Percentiles rank a stretch among this genome's conserved stretches.
Evolutionary conservation across 176 grass and related monocot species (phyloP).

Genomic region (Cenchrus purpureus): DNA sequence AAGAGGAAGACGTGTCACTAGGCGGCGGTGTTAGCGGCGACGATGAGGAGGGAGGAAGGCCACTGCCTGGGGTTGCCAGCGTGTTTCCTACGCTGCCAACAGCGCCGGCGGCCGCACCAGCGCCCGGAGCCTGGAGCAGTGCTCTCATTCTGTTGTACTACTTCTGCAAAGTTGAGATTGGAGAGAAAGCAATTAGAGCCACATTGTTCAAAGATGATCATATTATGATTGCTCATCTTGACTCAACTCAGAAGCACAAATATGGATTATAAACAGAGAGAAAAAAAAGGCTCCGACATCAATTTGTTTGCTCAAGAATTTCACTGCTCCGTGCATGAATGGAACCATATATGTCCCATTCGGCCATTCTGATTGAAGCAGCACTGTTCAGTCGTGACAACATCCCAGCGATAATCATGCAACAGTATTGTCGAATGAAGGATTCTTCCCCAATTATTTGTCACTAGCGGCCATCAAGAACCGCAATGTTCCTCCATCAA

Average conservation of each 20-base stretch:
- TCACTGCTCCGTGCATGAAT: background rate
- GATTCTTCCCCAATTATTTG: too few species aligned
- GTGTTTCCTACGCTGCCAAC: background rate
- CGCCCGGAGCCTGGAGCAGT: slow-evolving; percentile 35
- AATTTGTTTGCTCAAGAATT: background rate
- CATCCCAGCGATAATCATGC: too few species aligned
- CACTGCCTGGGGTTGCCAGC: background rate
- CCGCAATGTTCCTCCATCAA: too few species aligned
- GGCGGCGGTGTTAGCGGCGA: slow-evolving; percentile 33
- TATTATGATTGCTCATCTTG: background rate
- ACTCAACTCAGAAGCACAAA: background rate
- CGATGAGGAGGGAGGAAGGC: slow-evolving; percentile 5
- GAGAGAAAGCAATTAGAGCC: slow-evolving; percentile 8
- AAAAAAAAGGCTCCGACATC: background rate
- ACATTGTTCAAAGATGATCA: background rate
- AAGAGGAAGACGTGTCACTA: slow-evolving; percentile 14
- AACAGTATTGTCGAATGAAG: too few species aligned
- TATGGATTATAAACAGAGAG: background rate
- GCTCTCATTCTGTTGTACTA: slow-evolving; percentile 31
- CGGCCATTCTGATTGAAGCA: background rate
- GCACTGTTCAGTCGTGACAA: too few species aligned
- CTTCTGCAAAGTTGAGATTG: slow-evolving; percentile 18
- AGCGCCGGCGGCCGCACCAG: background rate
- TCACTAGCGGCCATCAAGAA: too few species aligned
- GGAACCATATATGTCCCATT: background rate